Evolutionary conservation across 2,329 filamentous ascomycete genomes (phyloP).

Genomic region (Paraphaeosphaeria sporulosa): DNA sequence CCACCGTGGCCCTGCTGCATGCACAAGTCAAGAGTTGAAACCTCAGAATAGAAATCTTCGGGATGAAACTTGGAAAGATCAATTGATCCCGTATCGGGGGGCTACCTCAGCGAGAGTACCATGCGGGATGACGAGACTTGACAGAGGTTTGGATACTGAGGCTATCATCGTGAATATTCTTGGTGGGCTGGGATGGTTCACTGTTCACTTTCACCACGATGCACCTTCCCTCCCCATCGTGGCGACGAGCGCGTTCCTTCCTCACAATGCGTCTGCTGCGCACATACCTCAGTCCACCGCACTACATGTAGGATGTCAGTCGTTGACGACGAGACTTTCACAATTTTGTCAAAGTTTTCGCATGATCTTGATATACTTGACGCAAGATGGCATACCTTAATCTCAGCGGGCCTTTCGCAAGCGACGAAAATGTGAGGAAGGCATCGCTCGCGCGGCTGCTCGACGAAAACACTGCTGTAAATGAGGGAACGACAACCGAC

Average conservation of each 20-base stretch:
- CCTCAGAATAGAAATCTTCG: neutral
- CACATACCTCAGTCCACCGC: neutral
- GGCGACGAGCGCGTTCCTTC: neutral
- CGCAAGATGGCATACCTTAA: neutral
- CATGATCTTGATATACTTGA: neutral
- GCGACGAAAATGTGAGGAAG: neutral
- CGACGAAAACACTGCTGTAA: neutral
- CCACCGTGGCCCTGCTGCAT: neutral
- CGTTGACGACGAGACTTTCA: neutral
- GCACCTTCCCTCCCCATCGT: slow-evolving; percentile 2
- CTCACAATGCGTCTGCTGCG: neutral
- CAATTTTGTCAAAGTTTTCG: too few relatives aligned
- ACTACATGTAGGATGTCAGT: too few relatives aligned
- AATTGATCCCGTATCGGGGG: too few relatives aligned
- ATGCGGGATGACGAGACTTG: neutral
- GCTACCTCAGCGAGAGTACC: neutral
- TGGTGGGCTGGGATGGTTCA: neutral
- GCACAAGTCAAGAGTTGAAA: neutral
- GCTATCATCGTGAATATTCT: neutral
- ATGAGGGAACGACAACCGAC: too few relatives aligned
- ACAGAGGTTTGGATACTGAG: neutral
- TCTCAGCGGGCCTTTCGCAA: neutral
- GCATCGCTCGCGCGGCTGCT: neutral
- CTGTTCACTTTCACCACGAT: slow-evolving; percentile 1
- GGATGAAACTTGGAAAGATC: too few relatives aligned